phyloP scores from a whole-genome alignment of 148 eudicot genomes.

The Oxyria digyna region DNA sequence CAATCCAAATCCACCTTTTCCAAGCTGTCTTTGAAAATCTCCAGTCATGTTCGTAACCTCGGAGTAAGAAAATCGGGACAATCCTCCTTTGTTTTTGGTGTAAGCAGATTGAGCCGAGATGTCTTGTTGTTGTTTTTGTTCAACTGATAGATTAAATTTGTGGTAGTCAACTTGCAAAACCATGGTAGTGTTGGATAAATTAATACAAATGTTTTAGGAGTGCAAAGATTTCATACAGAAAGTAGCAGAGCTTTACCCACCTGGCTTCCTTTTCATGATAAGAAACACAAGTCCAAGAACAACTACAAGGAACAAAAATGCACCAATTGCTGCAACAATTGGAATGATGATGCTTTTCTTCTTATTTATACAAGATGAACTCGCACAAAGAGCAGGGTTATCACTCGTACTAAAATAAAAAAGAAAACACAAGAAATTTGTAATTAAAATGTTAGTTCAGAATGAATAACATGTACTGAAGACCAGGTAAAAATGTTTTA shows the following conservation, averaged over 20 bases:
- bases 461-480: background rate
- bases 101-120: background rate
- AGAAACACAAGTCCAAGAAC: constrained; percentile 5
- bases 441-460: background rate
- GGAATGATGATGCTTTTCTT: background rate
- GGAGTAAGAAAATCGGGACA: constrained; percentile 18
- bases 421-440: background rate
- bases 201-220: background rate
- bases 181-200: background rate
- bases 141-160: background rate
- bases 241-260: background rate
- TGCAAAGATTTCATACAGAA: background rate
- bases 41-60: constrained; percentile 23
- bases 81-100: background rate
- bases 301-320: background rate
- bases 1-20: constrained; percentile 34
- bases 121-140: background rate
- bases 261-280: background rate
- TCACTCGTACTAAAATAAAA: background rate
- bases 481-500: background rate
- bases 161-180: constrained; percentile 2
- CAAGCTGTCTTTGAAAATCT: constrained; percentile 18
- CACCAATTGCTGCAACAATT: background rate
- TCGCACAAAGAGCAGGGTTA: constrained; percentile 4
- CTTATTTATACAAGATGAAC: background rate